Conservation (phyloP, 2,329 filamentous ascomycete species). For the Cladosporium sp. region DNA sequence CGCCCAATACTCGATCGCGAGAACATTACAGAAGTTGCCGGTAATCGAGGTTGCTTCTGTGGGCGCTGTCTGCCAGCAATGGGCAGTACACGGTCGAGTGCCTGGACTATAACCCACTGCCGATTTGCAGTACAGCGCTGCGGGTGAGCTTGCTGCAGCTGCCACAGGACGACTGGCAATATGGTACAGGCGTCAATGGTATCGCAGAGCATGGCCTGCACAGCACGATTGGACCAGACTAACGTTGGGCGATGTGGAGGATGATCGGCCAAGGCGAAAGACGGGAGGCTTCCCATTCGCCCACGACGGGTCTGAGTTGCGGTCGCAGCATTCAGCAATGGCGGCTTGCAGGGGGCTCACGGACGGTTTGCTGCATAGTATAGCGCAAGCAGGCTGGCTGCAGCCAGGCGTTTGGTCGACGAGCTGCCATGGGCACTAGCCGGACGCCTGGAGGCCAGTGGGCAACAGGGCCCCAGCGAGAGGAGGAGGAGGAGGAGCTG, state of each 20-base stretch:
- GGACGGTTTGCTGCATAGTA: constrained; percentile 13
- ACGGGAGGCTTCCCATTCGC: constrained; percentile 19
- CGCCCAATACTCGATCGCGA: neutral
- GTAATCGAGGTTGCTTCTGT: neutral
- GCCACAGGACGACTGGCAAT: constrained; percentile 5
- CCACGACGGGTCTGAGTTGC: constrained; percentile 13
- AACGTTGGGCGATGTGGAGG: constrained; percentile 18
- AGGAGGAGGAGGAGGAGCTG: neutral
- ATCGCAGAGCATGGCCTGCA: constrained; percentile 16
- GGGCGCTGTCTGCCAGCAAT: neutral
- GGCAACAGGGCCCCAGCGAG: constrained; percentile 4
- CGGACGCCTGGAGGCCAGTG: neutral
- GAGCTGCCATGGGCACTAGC: constrained; percentile 12
- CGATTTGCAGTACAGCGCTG: neutral
- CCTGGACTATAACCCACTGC: neutral
- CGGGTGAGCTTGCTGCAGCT: constrained; percentile 14
- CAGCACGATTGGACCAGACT: constrained; percentile 19
- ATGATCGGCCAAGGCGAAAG: constrained; percentile 11
- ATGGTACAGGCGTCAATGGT: constrained; percentile 7
- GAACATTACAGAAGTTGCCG: neutral
- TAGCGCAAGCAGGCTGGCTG: constrained; percentile 1
- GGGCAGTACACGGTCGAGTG: constrained; percentile 1
- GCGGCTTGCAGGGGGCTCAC: constrained; percentile 10
- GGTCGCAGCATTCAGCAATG: constrained; percentile 12
- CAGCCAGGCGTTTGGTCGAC: constrained; percentile 13